Conservation (phyloP, 352 stramenopile genomes). For the Phytophthora lateralis region DNA sequence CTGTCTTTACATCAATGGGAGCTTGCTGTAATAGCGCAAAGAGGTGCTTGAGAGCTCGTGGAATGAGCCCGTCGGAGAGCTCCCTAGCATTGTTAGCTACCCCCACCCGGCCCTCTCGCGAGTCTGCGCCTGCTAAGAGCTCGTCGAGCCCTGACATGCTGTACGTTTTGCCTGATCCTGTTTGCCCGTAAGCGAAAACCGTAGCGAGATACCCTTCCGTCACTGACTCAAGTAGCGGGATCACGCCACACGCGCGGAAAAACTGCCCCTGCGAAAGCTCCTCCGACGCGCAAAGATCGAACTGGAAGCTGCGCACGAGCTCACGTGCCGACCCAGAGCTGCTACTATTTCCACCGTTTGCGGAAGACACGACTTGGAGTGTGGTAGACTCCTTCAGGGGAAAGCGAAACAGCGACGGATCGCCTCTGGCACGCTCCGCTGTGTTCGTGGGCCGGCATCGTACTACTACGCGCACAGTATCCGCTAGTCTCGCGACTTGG, state of each 20-base stretch:
- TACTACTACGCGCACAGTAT: slow-evolving; percentile 65
- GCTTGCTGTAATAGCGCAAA: slow-evolving; percentile 55
- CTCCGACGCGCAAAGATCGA: slow-evolving; percentile 73
- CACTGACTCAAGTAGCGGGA: slow-evolving; percentile 67
- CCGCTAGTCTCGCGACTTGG: background rate
- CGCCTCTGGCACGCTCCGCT: slow-evolving; percentile 49
- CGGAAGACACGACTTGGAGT: slow-evolving; percentile 60
- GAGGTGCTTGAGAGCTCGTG: slow-evolving; percentile 73
- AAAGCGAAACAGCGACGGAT: slow-evolving; percentile 64
- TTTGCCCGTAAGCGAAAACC: slow-evolving; percentile 74
- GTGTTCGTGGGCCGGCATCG: slow-evolving; percentile 70
- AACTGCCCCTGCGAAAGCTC: slow-evolving; percentile 66
- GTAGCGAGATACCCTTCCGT: slow-evolving; percentile 74
- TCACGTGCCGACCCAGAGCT: slow-evolving; percentile 40
- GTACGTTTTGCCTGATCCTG: slow-evolving; percentile 74
- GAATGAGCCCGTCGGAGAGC: slow-evolving; percentile 74
- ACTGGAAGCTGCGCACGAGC: slow-evolving; percentile 78
- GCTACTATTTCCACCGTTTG: slow-evolving; percentile 24
- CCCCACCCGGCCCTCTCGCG: slow-evolving; percentile 24
- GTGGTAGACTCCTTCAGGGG: slow-evolving; percentile 45
- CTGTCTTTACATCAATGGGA: slow-evolving; percentile 55
- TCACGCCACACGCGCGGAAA: slow-evolving; percentile 64
- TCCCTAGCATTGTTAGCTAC: slow-evolving; percentile 19
- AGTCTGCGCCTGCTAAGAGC: slow-evolving; percentile 35
- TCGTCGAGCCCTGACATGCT: slow-evolving; percentile 84